These are phyloP conservation scores for Hypholoma fasciculare DNA, from an alignment of 768 basidiomycete genomes.

Conservation along the genomic window DNA sequence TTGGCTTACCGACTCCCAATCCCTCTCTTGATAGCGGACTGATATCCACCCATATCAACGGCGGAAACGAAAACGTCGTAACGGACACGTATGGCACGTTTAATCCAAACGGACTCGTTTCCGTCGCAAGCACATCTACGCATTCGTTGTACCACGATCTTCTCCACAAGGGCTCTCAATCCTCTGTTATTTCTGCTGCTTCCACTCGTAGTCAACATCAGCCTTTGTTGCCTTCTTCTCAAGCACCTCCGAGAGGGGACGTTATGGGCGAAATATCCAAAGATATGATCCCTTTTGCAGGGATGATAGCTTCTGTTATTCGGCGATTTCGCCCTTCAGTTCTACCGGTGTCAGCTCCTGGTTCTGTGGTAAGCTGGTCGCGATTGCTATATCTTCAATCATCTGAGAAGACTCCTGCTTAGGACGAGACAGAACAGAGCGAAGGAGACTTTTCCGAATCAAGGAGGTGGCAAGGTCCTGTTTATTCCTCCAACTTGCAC, in stretches of 20 bases:
- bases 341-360: not conserved
- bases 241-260: conserved; percentile 21
- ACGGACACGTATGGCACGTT: conserved; percentile 53
- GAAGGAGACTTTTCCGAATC: not conserved
- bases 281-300: conserved; percentile 42
- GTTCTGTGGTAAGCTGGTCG: not conserved
- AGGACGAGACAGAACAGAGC: not conserved
- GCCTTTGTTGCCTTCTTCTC: conserved; percentile 40
- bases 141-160: conserved; percentile 10
- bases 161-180: conserved; percentile 18
- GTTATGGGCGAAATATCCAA: conserved; percentile 30
- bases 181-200: conserved; percentile 18
- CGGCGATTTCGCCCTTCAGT: not conserved
- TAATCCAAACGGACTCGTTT: conserved; percentile 19
- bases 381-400: not conserved
- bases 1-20: not conserved
- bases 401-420: no score
- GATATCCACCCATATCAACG: not conserved
- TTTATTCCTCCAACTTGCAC: conserved; percentile 26
- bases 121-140: conserved; percentile 17
- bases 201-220: conserved; percentile 28
- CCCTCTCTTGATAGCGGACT: not conserved
- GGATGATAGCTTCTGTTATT: conserved; percentile 24
- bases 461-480: conserved; percentile 35
- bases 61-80: conserved; percentile 32